Conservation (phyloP, 139 green algal species). For the Tetraselmis chui region DNA sequence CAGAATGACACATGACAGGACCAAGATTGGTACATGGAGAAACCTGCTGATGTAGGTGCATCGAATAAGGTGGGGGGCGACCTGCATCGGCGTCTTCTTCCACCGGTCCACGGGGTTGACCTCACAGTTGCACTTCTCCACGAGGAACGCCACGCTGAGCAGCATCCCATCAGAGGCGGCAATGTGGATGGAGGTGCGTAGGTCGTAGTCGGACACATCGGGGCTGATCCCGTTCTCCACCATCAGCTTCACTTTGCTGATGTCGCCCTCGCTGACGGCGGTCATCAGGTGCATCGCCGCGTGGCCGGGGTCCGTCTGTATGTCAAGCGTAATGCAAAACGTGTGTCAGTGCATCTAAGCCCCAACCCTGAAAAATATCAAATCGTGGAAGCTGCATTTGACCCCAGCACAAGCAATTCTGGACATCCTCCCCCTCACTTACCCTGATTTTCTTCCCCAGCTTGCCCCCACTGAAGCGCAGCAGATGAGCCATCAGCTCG, state of each 20-base stretch:
- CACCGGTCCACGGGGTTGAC: not conserved
- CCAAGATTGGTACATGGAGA: too few species aligned
- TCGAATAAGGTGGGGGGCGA: too few species aligned
- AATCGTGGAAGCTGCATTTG: too few species aligned
- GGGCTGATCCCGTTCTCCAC: constrained; percentile 33
- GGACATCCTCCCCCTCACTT: too few species aligned
- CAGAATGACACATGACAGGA: too few species aligned
- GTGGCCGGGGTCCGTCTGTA: not conserved
- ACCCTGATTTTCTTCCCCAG: not conserved
- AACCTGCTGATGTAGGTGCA: too few species aligned
- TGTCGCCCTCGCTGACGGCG: constrained; percentile 16
- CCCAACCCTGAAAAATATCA: too few species aligned
- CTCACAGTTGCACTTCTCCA: not conserved
- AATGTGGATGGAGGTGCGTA: constrained; percentile 40
- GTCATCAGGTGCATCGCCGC: not conserved
- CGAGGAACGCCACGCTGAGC: not conserved
- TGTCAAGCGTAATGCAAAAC: too few species aligned
- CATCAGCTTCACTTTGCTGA: constrained; percentile 17
- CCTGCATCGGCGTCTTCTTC: not conserved
- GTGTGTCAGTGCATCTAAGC: too few species aligned
- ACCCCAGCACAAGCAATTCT: too few species aligned
- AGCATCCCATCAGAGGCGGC: constrained; percentile 18
- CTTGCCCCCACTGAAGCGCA: constrained; percentile 11
- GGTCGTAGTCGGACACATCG: constrained; percentile 38
- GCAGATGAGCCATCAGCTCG: constrained; percentile 14